These are phyloP conservation scores for Saksenaea oblongispora DNA, from an alignment of 371 early-diverging fungal species.

Conservation along the genomic window DNA sequence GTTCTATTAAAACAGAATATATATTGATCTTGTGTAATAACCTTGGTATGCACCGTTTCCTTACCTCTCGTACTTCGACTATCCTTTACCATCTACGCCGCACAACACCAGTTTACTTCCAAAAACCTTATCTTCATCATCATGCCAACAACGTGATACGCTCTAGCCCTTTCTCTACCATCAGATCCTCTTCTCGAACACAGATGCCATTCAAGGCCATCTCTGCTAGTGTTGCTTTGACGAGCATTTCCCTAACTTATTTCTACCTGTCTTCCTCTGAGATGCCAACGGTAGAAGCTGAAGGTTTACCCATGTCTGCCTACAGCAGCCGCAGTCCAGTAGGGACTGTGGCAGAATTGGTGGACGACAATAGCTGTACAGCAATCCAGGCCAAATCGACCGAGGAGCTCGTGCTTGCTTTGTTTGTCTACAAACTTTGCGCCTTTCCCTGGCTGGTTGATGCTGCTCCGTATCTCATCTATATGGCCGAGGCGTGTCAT, in stretches of 20 bases:
- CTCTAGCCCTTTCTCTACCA: slow-evolving; percentile 10
- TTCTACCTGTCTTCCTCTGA: slow-evolving; percentile 12
- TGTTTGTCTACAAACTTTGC: slow-evolving; percentile 80
- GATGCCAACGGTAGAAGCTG: slow-evolving; percentile 18
- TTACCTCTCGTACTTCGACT: background rate
- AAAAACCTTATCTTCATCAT: background rate
- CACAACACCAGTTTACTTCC: background rate
- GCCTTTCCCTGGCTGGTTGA: slow-evolving; percentile 67
- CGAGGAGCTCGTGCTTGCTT: slow-evolving; percentile 67
- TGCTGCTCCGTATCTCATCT: slow-evolving; percentile 65
- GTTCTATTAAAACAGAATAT: background rate
- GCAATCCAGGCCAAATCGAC: slow-evolving; percentile 59
- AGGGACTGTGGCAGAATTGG: slow-evolving; percentile 23
- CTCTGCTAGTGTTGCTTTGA: slow-evolving; percentile 22
- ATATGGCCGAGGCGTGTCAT: slow-evolving; percentile 59
- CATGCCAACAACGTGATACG: background rate
- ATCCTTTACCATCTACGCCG: background rate
- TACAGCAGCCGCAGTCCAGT: slow-evolving; percentile 10
- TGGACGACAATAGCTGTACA: slow-evolving; percentile 38
- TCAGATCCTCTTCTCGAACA: background rate
- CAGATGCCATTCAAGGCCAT: slow-evolving; percentile 29
- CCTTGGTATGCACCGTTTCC: background rate
- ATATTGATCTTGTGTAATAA: background rate
- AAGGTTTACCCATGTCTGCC: slow-evolving; percentile 6
- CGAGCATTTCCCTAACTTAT: slow-evolving; percentile 6